Conservation (phyloP, 2,329 filamentous ascomycete genomes). For the Gaeumannomyces sp. region DNA sequence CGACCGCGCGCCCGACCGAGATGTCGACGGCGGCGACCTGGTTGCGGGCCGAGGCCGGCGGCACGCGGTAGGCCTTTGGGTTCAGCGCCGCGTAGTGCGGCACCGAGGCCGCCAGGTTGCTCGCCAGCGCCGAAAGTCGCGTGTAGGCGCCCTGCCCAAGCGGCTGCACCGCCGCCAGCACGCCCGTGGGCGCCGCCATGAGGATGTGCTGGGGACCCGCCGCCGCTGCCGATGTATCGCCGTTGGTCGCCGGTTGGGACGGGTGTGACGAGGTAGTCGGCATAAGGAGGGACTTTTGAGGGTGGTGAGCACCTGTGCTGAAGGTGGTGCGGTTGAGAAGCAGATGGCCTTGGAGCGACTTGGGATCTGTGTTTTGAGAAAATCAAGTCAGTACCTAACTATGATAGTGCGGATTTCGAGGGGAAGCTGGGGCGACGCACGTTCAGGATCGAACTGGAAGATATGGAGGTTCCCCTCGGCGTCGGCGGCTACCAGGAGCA, state of each 20-base stretch:
- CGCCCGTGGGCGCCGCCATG: constrained; percentile 49
- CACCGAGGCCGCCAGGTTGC: constrained; percentile 70
- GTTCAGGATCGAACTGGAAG: constrained; percentile 89
- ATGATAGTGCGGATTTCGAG: too few relatives aligned
- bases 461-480: constrained; percentile 82
- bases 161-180: constrained; percentile 69
- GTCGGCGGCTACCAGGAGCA: constrained; percentile 79
- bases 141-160: constrained; percentile 77
- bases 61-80: constrained; percentile 67
- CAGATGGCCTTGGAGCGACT: constrained; percentile 82
- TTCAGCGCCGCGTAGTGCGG: constrained; percentile 77
- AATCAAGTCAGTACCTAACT: constrained; percentile 22
- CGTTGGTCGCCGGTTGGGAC: constrained; percentile 26
- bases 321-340: constrained; percentile 85
- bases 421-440: constrained; percentile 53
- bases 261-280: constrained; percentile 51
- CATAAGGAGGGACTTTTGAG: constrained; percentile 69
- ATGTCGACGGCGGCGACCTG: constrained; percentile 47
- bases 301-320: constrained; percentile 71
- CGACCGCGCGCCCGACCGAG: constrained; percentile 56
- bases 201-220: constrained; percentile 14
- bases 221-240: constrained; percentile 6
- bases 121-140: constrained; percentile 72
- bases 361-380: constrained; percentile 59
- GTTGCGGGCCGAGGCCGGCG: constrained; percentile 36